Evolutionary conservation across 2,329 filamentous ascomycete genomes (phyloP), one percentile per base, ranked within the genome.

Genomic region (Coleophoma crateriformis): DNA sequence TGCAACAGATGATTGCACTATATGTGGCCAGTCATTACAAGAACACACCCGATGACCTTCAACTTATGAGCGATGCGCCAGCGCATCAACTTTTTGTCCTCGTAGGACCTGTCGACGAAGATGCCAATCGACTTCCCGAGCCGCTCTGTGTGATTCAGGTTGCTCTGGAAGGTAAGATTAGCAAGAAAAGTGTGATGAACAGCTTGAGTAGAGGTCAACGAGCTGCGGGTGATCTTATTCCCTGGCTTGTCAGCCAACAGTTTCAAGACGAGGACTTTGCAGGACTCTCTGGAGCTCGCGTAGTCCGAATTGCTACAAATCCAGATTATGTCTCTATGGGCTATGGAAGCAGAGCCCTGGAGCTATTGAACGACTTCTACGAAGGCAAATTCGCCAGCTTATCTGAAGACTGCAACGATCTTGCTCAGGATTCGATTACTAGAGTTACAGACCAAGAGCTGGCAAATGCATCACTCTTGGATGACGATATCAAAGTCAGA

Each of bases 1-100:
- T 99, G 49, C 94, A 99, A 67, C 90, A 96, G 61, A 96, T 99
- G 90, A 92, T 99, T 70, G 90, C 91, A 1, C 79, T 99, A 2
- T 99, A 97, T 61, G 95, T 99, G 27, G 90, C 94, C 27, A 95
- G 90, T 59, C 90, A 96, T 68, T 96, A 99, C 76, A 97, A 97
- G 70, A 99, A 99, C 70, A 90, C 91, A 0, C 94, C 94, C 0
- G 95, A 99, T 61, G 94, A 99, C 62, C 78, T 99, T n/a, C 94
- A 97, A 67, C 80, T 99, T 50, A 95, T 99, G 90, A 96, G 90
- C 54, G 94, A 99, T 68, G 94, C 94, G 1, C 94, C 94, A 1
- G 92, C 94, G 1, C 94, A 99, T 68, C 91, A 97, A 66, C 80
- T 99, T 7, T 99, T 94, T 62, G 94, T 97, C 10, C 81, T 99